A percentile compares a stretch with the other conserved stretches of the same genome.
These are phyloP conservation scores for Aspergillus olivimuriae DNA, from an alignment of 495 filamentous ascomycete genomes.

Conservation along the genomic window DNA sequence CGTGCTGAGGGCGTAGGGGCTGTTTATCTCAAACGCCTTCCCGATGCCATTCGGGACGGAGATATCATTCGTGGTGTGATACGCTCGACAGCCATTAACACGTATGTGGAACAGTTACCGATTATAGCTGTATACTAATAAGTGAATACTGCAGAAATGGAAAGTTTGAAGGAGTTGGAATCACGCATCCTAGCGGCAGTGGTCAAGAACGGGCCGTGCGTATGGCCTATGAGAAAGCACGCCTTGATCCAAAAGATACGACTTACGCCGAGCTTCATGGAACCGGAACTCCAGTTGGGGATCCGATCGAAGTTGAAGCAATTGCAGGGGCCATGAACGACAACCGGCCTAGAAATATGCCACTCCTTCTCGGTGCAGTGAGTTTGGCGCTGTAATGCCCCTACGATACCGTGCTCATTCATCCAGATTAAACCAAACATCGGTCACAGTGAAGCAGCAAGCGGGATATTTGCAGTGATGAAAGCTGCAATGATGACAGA, in stretches of 20 bases:
- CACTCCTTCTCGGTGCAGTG: conserved; percentile 27
- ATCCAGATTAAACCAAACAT: conserved; percentile 43
- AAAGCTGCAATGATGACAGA: conserved; percentile 47
- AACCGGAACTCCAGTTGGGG: conserved; percentile 29
- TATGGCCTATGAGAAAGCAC: conserved; percentile 19
- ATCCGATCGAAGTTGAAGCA: conserved; percentile 6
- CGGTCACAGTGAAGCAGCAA: conserved; percentile 33
- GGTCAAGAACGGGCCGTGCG: conserved; percentile 23
- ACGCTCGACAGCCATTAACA: conserved; percentile 40
- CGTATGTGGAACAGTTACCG: too few species aligned
- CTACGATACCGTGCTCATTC: too few species aligned
- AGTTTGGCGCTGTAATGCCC: too few species aligned
- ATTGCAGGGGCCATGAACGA: conserved; percentile 7
- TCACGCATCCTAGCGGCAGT: conserved; percentile 15
- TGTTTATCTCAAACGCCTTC: conserved; percentile 28
- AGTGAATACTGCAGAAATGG: too few species aligned
- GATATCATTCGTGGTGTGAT: conserved; percentile 36
- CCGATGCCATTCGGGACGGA: conserved; percentile 24
- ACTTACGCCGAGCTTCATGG: conserved; percentile 28
- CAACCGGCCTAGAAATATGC: neutral
- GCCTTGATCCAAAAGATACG: conserved; percentile 14
- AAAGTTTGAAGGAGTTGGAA: conserved; percentile 13
- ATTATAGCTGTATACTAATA: too few species aligned
- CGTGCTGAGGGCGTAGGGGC: conserved; percentile 30
- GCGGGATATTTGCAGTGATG: conserved; percentile 43